Evolutionary conservation across 768 basidiomycete genomes (phyloP).

Genomic region (Tulasnella sp.): DNA sequence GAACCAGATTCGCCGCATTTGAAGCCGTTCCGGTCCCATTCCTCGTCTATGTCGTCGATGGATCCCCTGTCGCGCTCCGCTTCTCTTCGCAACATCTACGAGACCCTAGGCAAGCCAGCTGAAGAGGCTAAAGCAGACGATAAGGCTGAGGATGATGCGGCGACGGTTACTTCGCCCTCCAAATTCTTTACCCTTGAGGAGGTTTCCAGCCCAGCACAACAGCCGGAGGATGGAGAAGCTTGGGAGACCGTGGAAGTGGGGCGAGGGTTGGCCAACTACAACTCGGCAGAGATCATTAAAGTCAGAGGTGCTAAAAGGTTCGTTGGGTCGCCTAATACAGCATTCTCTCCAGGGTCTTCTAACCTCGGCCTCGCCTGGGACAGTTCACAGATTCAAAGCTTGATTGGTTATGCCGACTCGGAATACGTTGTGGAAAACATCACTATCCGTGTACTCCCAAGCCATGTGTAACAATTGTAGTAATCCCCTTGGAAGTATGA

Average conservation of each 20-base stretch:
- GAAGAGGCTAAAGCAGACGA: constrained; percentile 10
- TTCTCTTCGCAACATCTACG: constrained; percentile 31
- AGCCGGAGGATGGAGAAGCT: constrained; percentile 40
- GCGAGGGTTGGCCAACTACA: constrained; percentile 91
- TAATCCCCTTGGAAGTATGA: background rate
- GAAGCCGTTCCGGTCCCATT: constrained; percentile 42
- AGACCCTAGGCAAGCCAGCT: constrained; percentile 29
- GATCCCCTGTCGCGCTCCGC: constrained; percentile 42
- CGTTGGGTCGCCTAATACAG: constrained; percentile 30
- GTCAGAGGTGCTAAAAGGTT: constrained; percentile 92
- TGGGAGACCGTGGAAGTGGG: constrained; percentile 88
- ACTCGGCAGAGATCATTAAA: constrained; percentile 81
- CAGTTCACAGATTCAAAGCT: constrained; percentile 73
- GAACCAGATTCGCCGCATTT: constrained; percentile 47
- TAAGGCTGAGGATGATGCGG: background rate
- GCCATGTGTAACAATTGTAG: background rate
- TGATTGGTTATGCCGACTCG: constrained; percentile 91
- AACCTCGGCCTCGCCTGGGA: constrained; percentile 22
- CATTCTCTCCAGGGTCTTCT: constrained; percentile 24
- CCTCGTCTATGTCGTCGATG: constrained; percentile 47
- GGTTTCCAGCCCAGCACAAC: background rate
- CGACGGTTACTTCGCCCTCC: background rate
- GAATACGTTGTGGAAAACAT: constrained; percentile 97
- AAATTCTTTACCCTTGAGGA: background rate
- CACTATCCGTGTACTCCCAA: constrained; percentile 52